phyloP scores from a whole-genome alignment of 2,329 filamentous ascomycete species.

The Fusarium newnesense region DNA sequence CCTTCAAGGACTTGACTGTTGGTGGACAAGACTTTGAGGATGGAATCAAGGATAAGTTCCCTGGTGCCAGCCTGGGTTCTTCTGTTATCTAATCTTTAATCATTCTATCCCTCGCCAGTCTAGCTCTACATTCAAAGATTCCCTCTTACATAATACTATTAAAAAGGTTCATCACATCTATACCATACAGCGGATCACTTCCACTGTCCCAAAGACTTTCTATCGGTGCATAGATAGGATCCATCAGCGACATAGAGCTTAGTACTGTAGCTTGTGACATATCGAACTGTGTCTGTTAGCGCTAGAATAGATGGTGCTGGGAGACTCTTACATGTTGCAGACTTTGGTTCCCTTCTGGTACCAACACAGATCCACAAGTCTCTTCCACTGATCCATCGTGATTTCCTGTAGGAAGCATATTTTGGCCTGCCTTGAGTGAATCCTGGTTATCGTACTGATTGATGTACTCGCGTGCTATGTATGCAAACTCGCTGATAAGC shows the following conservation, averaged over 20 bases:
- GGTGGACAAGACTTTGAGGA: not conserved
- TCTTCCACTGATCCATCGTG: not conserved
- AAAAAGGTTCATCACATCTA: constrained; percentile 41
- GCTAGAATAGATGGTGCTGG: accelerated
- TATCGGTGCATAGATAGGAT: constrained; percentile 8
- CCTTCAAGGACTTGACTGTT: constrained; percentile 15
- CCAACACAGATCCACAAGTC: not conserved
- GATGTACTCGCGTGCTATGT: constrained; percentile 38
- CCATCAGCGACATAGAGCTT: not conserved
- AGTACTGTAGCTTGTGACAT: not conserved
- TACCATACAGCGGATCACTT: constrained; percentile 30
- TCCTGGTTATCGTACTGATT: constrained; percentile 10
- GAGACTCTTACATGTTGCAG: not conserved
- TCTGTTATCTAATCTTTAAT: not conserved
- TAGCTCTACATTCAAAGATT: not conserved
- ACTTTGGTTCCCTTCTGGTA: accelerated
- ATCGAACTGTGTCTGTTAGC: not conserved
- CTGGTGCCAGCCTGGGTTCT: not conserved
- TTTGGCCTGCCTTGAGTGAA: not conserved
- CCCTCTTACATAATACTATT: constrained; percentile 11
- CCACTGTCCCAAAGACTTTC: constrained; percentile 31
- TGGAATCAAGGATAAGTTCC: constrained; percentile 2
- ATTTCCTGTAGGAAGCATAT: not conserved
- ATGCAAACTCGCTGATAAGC: constrained; percentile 33
- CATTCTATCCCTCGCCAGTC: accelerated